A percentile compares a stretch with the other conserved stretches of the same genome.
These are phyloP conservation scores for Backusella sp. DNA, from an alignment of 192 early-diverging fungal species.

Conservation along the genomic window DNA sequence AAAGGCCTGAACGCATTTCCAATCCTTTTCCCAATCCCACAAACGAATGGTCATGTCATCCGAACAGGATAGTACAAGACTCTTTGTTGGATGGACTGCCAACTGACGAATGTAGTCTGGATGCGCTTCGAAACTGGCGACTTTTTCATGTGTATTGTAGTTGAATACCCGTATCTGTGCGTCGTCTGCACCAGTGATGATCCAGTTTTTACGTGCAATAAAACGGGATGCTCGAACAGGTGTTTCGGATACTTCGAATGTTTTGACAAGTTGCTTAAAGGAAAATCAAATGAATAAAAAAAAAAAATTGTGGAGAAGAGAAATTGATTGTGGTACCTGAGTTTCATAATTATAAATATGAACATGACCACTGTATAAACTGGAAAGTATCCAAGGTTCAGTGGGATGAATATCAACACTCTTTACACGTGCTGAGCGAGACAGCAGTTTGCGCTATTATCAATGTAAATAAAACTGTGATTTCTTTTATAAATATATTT, in stretches of 20 bases:
- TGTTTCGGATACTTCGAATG: slow-evolving; percentile 92
- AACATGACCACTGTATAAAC: slow-evolving; percentile 93
- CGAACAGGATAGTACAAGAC: slow-evolving; percentile 88
- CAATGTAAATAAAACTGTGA: neutral
- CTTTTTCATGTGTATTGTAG: slow-evolving; percentile 99
- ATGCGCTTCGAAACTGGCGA: slow-evolving; percentile 93
- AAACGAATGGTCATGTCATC: slow-evolving; percentile 98
- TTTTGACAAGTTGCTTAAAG: slow-evolving; percentile 82
- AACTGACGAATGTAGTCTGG: slow-evolving; percentile 94
- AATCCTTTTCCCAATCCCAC: slow-evolving; percentile 99
- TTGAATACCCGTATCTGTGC: slow-evolving; percentile 97
- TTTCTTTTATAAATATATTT: neutral
- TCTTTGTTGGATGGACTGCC: slow-evolving; percentile 93
- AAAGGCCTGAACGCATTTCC: slow-evolving; percentile 93
- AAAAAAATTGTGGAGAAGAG: neutral
- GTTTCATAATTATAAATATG: slow-evolving; percentile 99
- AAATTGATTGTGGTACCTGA: slow-evolving; percentile 50
- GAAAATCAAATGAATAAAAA: too few relatives aligned
- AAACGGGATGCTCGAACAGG: slow-evolving; percentile 98
- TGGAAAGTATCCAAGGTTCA: slow-evolving; percentile 96
- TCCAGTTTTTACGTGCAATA: slow-evolving; percentile 95
- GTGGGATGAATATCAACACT: slow-evolving; percentile 97
- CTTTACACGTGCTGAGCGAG: slow-evolving; percentile 93
- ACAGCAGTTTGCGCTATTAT: slow-evolving; percentile 57
- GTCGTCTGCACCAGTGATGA: slow-evolving; percentile 95